A percentile compares a stretch with the other conserved stretches of the same genome.
Evolutionary conservation across 768 basidiomycete species (phyloP).

Genomic region (Thelephora aurantiotincta): DNA sequence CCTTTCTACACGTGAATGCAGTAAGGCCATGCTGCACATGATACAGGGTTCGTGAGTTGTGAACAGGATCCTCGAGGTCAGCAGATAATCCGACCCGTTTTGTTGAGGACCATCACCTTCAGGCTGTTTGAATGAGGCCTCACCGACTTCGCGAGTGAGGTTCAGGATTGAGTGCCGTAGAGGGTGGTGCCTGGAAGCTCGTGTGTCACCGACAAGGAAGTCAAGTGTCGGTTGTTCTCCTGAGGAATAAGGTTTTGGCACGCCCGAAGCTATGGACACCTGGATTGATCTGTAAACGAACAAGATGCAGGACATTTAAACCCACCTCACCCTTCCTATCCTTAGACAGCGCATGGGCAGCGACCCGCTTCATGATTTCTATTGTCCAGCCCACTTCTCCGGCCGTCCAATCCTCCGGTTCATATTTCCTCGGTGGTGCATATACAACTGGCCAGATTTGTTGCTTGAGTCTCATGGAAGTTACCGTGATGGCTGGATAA

Average conservation of each 20-base stretch:
- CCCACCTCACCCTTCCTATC: constrained; percentile 44
- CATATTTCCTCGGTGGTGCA: constrained; percentile 53
- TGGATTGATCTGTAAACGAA: constrained; percentile 14
- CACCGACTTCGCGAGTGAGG: constrained; percentile 52
- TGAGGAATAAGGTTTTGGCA: constrained; percentile 38
- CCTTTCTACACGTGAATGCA: constrained; percentile 89
- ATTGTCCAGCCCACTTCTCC: constrained; percentile 64
- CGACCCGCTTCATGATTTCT: constrained; percentile 42
- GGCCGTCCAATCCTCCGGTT: constrained; percentile 51
- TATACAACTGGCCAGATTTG: constrained; percentile 80
- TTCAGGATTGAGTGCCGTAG: constrained; percentile 80
- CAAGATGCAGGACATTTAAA: constrained; percentile 2
- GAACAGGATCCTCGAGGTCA: constrained; percentile 77
- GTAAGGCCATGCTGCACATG: constrained; percentile 93
- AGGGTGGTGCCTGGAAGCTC: constrained; percentile 54
- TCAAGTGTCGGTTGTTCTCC: constrained; percentile 11
- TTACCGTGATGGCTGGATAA: constrained; percentile 49
- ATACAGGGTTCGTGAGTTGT: constrained; percentile 94
- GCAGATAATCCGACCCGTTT: constrained; percentile 48
- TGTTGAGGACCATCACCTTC: not conserved
- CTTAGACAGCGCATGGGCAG: constrained; percentile 35
- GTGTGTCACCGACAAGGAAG: constrained; percentile 56
- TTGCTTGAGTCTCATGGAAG: constrained; percentile 52
- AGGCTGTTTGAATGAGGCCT: constrained; percentile 24
- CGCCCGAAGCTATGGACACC: constrained; percentile 66